Evolutionary conservation across 305 asterid genomes (phyloP).

Genomic region (Ilex paraguariensis): DNA sequence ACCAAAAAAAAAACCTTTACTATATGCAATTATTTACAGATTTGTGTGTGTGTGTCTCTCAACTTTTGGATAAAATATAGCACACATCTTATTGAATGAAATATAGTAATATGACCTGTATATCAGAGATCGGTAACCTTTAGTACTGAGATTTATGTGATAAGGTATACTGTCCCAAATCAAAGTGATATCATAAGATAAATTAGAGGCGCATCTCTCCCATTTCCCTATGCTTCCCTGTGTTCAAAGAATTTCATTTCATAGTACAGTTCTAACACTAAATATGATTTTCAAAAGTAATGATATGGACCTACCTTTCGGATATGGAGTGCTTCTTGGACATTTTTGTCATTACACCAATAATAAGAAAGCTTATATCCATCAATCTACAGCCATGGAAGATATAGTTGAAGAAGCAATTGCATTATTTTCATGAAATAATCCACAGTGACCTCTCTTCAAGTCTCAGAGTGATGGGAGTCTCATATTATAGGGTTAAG

Average conservation of each 20-base stretch:
- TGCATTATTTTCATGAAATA: no score
- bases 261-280: no score
- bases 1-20: not conserved
- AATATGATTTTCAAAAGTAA: not conserved
- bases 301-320: conserved; percentile 2
- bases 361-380: conserved; percentile 6
- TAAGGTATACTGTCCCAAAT: not conserved
- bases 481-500: no score
- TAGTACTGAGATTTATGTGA: conserved; percentile 13
- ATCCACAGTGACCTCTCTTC: no score
- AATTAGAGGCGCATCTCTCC: conserved; percentile 6
- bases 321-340: conserved; percentile 14
- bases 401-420: no score
- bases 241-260: not conserved
- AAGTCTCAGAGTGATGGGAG: no score
- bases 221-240: conserved; percentile 11
- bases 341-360: conserved; percentile 13
- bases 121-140: conserved; percentile 17
- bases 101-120: conserved; percentile 6
- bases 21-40: not conserved
- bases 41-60: no score
- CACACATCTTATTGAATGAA: no score
- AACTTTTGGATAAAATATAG: no score
- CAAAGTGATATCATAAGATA: not conserved
- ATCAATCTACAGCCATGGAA: conserved; percentile 2